Evolutionary conservation across 306 rosid species (phyloP).

Genomic region (Datisca glomerata): DNA sequence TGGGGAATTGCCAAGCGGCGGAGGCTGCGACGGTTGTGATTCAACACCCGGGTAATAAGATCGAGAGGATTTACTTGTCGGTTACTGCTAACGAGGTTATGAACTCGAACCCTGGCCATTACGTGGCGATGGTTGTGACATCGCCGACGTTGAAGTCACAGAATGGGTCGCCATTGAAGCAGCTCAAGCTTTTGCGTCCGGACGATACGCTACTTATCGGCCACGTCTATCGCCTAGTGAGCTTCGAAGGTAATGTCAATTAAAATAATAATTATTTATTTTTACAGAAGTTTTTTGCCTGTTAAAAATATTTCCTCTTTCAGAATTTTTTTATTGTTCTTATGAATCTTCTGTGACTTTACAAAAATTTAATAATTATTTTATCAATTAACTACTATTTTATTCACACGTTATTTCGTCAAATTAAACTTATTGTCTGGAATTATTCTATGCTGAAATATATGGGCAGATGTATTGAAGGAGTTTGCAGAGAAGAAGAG

Average conservation of each 20-base stretch:
- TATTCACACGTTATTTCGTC: no score
- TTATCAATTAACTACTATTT: no score
- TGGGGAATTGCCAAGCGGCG: slow-evolving; percentile 96
- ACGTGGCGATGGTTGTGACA: slow-evolving; percentile 55
- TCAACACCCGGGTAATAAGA: slow-evolving; percentile 57
- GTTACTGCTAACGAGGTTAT: slow-evolving; percentile 60
- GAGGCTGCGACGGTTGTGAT: slow-evolving; percentile 82
- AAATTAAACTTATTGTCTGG: no score
- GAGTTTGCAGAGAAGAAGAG: slow-evolving; percentile 79
- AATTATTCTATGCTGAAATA: no score
- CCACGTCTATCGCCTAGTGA: slow-evolving; percentile 71
- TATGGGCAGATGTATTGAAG: slow-evolving; percentile 84
- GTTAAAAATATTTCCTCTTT: no score
- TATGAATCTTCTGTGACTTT: no score
- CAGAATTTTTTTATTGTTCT: no score
- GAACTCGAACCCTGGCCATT: slow-evolving; percentile 72
- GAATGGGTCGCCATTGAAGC: slow-evolving; percentile 44
- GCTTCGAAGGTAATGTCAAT: slow-evolving; percentile 77
- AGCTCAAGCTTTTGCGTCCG: slow-evolving; percentile 85
- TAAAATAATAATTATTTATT: no score
- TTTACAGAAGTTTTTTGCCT: no score
- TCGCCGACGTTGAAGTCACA: slow-evolving; percentile 36
- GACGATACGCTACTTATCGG: slow-evolving; percentile 75
- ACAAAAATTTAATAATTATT: no score
- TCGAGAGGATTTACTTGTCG: slow-evolving; percentile 74